A percentile compares a stretch with the other conserved stretches of the same genome.
Conservation (phyloP, 805 yeast genomes). For the Lachancea lanzarotensis region DNA sequence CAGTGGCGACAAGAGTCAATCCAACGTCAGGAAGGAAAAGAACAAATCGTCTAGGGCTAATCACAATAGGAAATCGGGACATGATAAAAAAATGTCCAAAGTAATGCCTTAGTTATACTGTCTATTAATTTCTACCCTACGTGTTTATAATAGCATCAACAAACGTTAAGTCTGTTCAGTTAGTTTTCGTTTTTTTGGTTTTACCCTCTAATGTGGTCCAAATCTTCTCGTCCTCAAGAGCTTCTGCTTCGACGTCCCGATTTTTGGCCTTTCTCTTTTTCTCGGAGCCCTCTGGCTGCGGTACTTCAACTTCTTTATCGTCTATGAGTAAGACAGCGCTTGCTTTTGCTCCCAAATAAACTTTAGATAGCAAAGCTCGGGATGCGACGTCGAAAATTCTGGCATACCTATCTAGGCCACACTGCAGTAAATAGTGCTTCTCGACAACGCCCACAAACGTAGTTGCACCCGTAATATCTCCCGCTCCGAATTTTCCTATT, state of each 20-base stretch:
- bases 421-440: slow-evolving; percentile 53
- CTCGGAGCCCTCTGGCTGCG: slow-evolving; percentile 20
- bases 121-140: background rate
- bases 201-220: slow-evolving; percentile 26
- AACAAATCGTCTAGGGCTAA: slow-evolving; percentile 54
- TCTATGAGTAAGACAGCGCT: slow-evolving; percentile 20
- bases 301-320: slow-evolving; percentile 34
- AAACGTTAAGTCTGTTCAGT: background rate
- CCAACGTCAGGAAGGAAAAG: slow-evolving; percentile 43
- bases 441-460: slow-evolving; percentile 20
- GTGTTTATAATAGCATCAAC: too few relatives aligned
- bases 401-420: slow-evolving; percentile 83
- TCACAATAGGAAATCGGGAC: slow-evolving; percentile 59
- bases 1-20: slow-evolving; percentile 25
- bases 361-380: slow-evolving; percentile 57
- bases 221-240: slow-evolving; percentile 32
- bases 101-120: slow-evolving; percentile 3
- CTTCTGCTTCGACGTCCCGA: slow-evolving; percentile 29
- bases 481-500: slow-evolving; percentile 68
- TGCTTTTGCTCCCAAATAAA: slow-evolving; percentile 69
- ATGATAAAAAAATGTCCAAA: slow-evolving; percentile 45
- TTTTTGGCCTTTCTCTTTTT: slow-evolving; percentile 36
- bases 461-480: slow-evolving; percentile 59
- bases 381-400: slow-evolving; percentile 63
- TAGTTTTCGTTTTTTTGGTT: slow-evolving; percentile 13